Base-by-base conservation (phyloP, 2,329 filamentous ascomycete genomes). In the Exophiala lecanii-corni region DNA sequence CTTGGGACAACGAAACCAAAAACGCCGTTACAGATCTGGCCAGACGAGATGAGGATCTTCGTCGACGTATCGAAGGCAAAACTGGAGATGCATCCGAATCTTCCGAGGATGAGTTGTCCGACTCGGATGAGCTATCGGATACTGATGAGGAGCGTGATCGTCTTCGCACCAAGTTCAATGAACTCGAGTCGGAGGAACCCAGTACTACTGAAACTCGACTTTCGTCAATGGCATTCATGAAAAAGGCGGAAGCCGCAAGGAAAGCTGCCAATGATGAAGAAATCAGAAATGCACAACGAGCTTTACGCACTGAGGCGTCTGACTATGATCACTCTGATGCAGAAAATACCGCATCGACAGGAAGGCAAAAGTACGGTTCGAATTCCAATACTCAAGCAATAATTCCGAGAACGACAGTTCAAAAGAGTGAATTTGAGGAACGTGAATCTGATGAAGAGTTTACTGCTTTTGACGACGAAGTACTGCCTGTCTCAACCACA, bases 161-260 rank as follows among this genome's bases (percentile, higher is more conserved):
- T 12, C 53, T 68, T 23, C 57, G 60, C 41, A 56, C 63, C 50
- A 70, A 72, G 54, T 59, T 74, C 5, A 55, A 63, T 26, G 51
- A 53, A n/a, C 16, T 64, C 46, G 67, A 70, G 25, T 57, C 55
- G 2, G 57, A 59, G 30, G 62, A 61, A 21, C 57, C 62, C 26
- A 62, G 62, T 26, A 60, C 61, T 13, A 76, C 77, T 0, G 73
- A 76, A 54, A 82, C 82, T 10, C 83, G 79, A 55, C 69, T 98
- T 5, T 81, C 86, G 64, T 76, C 78, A 39, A 88, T 98, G 83
- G 86, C 87, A 49, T 98, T 98, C 62, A 97, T 98, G 92, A 81
- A 84, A 57, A 88, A 84, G 54, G 87, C 89, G 1, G 89, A 96
- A 58, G 84, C 83, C 19, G 74, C 81, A 26, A 80, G 81, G 57